Base-by-base conservation (phyloP, 2,329 filamentous ascomycete species). In the Phialophora verrucosa region DNA sequence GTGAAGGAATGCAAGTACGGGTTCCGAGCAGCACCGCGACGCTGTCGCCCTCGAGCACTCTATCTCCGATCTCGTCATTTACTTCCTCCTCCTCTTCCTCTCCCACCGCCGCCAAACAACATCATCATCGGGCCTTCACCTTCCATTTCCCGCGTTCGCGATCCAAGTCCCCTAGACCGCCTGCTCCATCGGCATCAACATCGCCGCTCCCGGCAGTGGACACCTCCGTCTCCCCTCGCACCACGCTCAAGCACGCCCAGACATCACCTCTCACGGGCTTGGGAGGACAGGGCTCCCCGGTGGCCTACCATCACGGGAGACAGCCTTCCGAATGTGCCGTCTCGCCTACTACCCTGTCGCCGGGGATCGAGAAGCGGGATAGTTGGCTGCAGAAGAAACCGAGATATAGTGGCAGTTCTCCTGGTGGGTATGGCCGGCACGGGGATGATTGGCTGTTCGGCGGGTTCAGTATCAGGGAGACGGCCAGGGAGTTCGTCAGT, bases 401-500 rank as follows among this genome's bases (percentile, higher is more conserved):
- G 8, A 58, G 59, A 12, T 31, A 57, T 31, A 62, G 38, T 42
- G 59, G 63, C 3, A 76, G 77, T 20, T 81, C 79, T 0, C 72
- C 81, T 50, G 79, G 77, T 58, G 78, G 84, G 64, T 82, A 76
- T 62, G 82, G 82, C 14, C 78, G 82, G 8, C 82, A 84, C 72
- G 79, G 78, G 20, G 83, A 84, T 62, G 80, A 83, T 62, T 84
- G 83, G 83, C 75, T 84, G 4, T 84, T 84, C 65, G 78, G 78
- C 23, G 80, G 81, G 1, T 81, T 83, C 71, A 82, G 80, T 69
- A 73, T 84, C 3, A 77, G 78, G 4, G 79, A 82, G 38, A 80
- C 81, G 6, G 78, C 82, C 27, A 64, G 65, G 64, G 63, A 65
- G 64, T 65, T 69, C 59, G 51, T 62, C 5, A 14, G 20, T 44